Evolutionary conservation across 352 stramenopile genomes (phyloP).

Genomic region (Blastocystis sp.): DNA sequence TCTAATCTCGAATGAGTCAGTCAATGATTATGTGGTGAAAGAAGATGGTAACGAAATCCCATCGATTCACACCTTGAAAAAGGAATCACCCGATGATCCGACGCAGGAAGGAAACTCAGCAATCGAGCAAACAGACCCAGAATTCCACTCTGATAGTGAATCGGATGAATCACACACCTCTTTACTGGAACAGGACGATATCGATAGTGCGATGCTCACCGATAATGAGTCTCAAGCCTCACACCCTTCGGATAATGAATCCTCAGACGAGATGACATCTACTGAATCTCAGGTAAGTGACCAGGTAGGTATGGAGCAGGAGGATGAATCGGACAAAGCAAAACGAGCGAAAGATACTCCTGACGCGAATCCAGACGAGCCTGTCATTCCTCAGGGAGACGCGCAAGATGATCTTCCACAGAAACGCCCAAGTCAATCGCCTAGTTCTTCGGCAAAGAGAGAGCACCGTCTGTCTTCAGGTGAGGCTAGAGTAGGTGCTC

Average conservation of each 20-base stretch:
- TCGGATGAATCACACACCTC: neutral
- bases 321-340: neutral
- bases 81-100: neutral
- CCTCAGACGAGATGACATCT: neutral
- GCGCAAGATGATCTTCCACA: neutral
- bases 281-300: neutral
- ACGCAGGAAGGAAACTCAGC: neutral
- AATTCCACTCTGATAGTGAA: neutral
- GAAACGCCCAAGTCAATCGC: neutral
- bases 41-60: neutral
- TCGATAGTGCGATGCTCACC: neutral
- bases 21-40: neutral
- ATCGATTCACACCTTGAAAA: neutral
- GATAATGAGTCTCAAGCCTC: neutral
- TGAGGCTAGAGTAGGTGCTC: neutral
- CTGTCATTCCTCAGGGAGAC: constrained; percentile 41
- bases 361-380: neutral
- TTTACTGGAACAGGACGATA: neutral
- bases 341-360: neutral
- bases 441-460: neutral
- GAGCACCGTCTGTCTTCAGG: neutral
- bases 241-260: neutral
- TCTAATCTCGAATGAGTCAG: neutral
- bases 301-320: neutral
- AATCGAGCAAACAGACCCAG: neutral